Evolutionary conservation across 805 yeast genomes (phyloP), one percentile per base, ranked within the genome.

Genomic region (Pichia eremophila): DNA sequence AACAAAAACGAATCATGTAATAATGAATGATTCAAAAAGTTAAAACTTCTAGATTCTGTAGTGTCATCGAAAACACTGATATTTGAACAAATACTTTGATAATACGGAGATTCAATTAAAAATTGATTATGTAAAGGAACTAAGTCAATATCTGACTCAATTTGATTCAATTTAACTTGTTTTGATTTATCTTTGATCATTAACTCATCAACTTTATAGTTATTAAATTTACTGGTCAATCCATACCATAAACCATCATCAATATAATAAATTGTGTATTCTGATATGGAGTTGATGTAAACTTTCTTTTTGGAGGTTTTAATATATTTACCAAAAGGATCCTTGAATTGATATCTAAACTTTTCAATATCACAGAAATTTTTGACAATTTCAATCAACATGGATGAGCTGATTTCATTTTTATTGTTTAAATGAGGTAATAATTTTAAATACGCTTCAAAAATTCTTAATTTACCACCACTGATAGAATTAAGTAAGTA

Each of bases 211-310:
- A 59, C 60, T 41, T 57, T 56, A 44, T 55, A 64, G 34, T 51
- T 54, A 44, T 64, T 64, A 31, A 71, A 52, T 49, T 69, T 62
- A 47, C 76, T 70, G 0, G 78, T 72, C 4, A 71, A 49, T 5
- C 77, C 77, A 56, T 55, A 71, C 8, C 69, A 65, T 41, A 60
- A 46, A 34, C 70, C 72, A 48, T 72, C 77, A 17, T 62, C 60
- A 11, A 57, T 51, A 27, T 59, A 61, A 62, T 70, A 69, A 8
- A 70, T 53, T 7, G 64, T 59, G 40, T 54, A 51, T 22, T 54
- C 58, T 51, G 64, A 41, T 37, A 54, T 18, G 54, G 61, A 39
- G 5, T 35, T 35, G 8, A 39, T 18, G 2, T 42, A 46, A 35
- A 40, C 49, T 17, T 51, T 55, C 19, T 53, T 56, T 28, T 51